phyloP scores from a whole-genome alignment of 2,329 filamentous ascomycete species.

The Aspergillus caelatus region DNA sequence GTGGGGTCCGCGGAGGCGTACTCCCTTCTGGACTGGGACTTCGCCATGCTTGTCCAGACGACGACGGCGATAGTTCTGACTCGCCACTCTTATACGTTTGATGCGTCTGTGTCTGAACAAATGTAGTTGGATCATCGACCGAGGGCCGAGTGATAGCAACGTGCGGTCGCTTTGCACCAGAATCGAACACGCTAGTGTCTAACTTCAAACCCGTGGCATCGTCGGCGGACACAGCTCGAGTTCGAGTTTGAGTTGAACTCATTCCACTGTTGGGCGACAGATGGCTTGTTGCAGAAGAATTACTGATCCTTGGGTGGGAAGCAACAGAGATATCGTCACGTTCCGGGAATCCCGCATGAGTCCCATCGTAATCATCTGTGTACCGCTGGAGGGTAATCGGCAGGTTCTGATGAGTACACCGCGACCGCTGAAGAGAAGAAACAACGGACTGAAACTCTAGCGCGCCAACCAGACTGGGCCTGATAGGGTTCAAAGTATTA shows the following conservation, averaged over 20 bases:
- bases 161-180: conserved; percentile 25
- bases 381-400: conserved; percentile 71
- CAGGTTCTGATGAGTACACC: conserved; percentile 69
- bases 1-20: conserved; percentile 34
- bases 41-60: conserved; percentile 32
- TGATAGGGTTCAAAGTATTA: conserved; percentile 78
- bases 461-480: conserved; percentile 89
- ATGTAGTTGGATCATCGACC: conserved; percentile 23
- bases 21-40: conserved; percentile 34
- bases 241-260: conserved; percentile 39
- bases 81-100: conserved; percentile 28
- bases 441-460: conserved; percentile 91
- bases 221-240: conserved; percentile 63
- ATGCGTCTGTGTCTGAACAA: conserved; percentile 20
- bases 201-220: conserved; percentile 54
- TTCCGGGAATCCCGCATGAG: conserved; percentile 45
- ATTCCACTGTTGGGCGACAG: conserved; percentile 28
- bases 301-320: conserved; percentile 47
- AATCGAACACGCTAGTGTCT: conserved; percentile 41
- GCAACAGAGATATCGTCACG: conserved; percentile 51
- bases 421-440: conserved; percentile 79
- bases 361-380: conserved; percentile 62
- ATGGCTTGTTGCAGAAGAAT: conserved; percentile 25
- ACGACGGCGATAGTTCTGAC: conserved; percentile 38
- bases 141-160: conserved; percentile 47